Evolutionary conservation across 2,329 filamentous ascomycete genomes (phyloP).

Genomic region (Ascochyta lentis): DNA sequence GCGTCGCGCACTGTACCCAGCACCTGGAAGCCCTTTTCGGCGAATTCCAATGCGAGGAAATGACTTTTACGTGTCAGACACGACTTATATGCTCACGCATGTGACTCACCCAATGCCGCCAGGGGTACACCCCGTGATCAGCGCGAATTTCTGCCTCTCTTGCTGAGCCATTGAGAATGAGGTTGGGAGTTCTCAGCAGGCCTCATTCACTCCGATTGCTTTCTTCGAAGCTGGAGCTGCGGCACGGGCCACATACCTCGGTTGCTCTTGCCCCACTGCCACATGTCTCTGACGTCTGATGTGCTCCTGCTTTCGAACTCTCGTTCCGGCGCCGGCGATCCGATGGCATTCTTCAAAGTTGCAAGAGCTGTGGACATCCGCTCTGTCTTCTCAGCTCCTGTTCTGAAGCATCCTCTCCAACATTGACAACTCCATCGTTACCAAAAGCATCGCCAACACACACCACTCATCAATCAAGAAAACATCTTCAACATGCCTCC

Average conservation of each 20-base stretch:
- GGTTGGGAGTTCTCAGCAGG: not conserved
- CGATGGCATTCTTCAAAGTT: conserved; percentile 3
- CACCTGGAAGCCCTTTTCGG: conserved; percentile 59
- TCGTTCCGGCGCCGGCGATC: conserved; percentile 6
- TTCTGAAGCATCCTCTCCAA: not conserved
- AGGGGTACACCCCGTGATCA: conserved; percentile 56
- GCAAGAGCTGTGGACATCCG: not conserved
- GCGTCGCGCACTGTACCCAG: conserved; percentile 64
- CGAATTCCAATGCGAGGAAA: conserved; percentile 64
- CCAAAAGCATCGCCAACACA: not conserved
- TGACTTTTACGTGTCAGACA: conserved; percentile 40
- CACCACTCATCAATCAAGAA: no score
- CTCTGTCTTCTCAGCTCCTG: not conserved
- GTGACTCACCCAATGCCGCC: conserved; percentile 59
- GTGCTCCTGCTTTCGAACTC: conserved; percentile 4
- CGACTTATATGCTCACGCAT: not conserved
- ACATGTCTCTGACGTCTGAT: conserved; percentile 11
- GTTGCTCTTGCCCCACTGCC: conserved; percentile 10
- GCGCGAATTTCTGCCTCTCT: conserved; percentile 35
- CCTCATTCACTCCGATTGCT: not conserved
- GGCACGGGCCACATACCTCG: conserved; percentile 14
- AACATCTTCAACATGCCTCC: conserved; percentile 1
- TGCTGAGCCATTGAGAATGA: conserved; percentile 21
- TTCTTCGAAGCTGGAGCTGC: not conserved
- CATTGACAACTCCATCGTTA: not conserved